Evolutionary conservation across 2,329 filamentous ascomycete genomes (phyloP).

Genomic region (Colletotrichum sojae): DNA sequence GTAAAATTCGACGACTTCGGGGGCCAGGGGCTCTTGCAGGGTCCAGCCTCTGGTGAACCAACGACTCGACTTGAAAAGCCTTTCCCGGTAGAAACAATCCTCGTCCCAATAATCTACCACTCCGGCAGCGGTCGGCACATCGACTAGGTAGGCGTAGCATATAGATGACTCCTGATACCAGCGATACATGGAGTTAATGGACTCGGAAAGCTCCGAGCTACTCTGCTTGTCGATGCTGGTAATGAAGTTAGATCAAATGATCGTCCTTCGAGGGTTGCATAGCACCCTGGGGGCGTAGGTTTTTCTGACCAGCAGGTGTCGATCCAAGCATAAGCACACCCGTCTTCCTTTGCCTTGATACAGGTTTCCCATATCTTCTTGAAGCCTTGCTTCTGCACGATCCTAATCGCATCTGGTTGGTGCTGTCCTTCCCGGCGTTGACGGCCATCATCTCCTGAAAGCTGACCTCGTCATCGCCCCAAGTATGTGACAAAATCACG

Average conservation of each 20-base stretch:
- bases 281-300: not conserved
- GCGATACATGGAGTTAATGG: constrained; percentile 47
- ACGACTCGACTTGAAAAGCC: constrained; percentile 22
- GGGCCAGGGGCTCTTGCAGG: constrained; percentile 50
- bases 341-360: constrained; percentile 41
- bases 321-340: constrained; percentile 47
- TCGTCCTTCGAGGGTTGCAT: not conserved
- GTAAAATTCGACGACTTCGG: constrained; percentile 48
- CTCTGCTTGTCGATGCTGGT: constrained; percentile 46
- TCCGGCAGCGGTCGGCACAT: constrained; percentile 10
- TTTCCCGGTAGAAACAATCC: not conserved
- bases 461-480: constrained; percentile 48
- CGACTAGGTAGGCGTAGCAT: constrained; percentile 47
- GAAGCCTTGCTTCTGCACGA: constrained; percentile 33
- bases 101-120: constrained; percentile 9
- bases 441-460: constrained; percentile 39
- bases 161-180: constrained; percentile 46
- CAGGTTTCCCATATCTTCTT: constrained; percentile 43
- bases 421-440: not conserved
- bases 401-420: not conserved
- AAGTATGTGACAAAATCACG: constrained; percentile 55
- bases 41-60: constrained; percentile 48
- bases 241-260: not conserved
- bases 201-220: constrained; percentile 46
- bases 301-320: constrained; percentile 46